These are phyloP conservation scores for Piper betle DNA, from an alignment of 164 flowering plant genomes.

Conservation along the genomic window DNA sequence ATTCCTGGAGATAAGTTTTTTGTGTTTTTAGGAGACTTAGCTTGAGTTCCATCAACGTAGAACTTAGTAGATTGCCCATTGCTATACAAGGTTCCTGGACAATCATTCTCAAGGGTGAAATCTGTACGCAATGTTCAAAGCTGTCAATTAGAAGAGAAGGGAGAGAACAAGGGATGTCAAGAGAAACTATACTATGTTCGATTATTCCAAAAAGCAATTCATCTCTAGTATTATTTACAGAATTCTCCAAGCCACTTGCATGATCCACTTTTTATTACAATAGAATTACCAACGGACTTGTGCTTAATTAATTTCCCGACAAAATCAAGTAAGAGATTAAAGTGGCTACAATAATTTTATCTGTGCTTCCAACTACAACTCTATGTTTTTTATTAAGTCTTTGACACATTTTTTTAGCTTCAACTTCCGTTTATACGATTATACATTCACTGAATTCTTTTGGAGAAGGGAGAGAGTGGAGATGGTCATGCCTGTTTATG, in stretches of 20 bases:
- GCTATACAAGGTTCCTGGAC: constrained; percentile 4
- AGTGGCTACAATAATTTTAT: too few species aligned
- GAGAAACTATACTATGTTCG: too few species aligned
- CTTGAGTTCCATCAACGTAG: background rate
- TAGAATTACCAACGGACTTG: background rate
- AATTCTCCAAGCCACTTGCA: background rate
- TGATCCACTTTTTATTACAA: background rate
- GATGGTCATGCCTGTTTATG: constrained; percentile 32
- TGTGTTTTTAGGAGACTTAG: background rate
- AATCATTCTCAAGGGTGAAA: background rate
- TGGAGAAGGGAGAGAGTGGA: background rate
- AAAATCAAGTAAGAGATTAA: too few species aligned
- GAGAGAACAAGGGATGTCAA: too few species aligned
- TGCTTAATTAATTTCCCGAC: too few species aligned
- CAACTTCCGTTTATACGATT: too few species aligned
- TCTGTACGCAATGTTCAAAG: background rate
- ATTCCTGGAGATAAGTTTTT: background rate
- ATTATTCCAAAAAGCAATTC: too few species aligned
- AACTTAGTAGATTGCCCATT: constrained; percentile 1
- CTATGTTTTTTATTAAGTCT: too few species aligned
- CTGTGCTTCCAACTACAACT: too few species aligned
- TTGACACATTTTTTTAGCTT: too few species aligned
- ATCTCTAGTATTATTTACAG: background rate
- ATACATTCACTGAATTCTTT: too few species aligned
- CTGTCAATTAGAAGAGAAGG: too few species aligned